A percentile compares a stretch with the other conserved stretches of the same genome.
phyloP scores from a whole-genome alignment of 1,284 basidiomycete genomes.

The Ustilago tritici region DNA sequence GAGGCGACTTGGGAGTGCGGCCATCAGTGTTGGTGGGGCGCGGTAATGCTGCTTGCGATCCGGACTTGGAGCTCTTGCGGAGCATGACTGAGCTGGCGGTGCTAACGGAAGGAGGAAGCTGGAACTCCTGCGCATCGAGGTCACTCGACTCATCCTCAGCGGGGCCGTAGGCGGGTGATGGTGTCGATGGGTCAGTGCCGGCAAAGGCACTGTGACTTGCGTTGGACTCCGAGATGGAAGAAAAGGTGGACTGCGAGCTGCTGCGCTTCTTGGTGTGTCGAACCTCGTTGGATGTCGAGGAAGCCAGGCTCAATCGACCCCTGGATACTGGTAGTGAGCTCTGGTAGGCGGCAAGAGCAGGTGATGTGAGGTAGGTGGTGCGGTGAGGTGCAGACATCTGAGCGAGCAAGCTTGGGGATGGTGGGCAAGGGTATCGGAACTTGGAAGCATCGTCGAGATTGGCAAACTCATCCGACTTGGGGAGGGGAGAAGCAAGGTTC shows the following conservation, averaged over 20 bases:
- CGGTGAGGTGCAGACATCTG: constrained; percentile 53
- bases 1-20: constrained; percentile 50
- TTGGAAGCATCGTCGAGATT: constrained; percentile 30
- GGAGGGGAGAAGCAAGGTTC: constrained; percentile 30
- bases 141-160: constrained; percentile 57
- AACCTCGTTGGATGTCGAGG: constrained; percentile 20
- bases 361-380: constrained; percentile 53
- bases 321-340: constrained; percentile 47
- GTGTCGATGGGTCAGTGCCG: constrained; percentile 55
- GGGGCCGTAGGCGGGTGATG: constrained; percentile 50
- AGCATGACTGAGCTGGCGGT: constrained; percentile 54
- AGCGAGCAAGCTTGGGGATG: constrained; percentile 57
- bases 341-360: constrained; percentile 57
- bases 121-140: constrained; percentile 54
- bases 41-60: constrained; percentile 16
- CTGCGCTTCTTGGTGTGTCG: constrained; percentile 49
- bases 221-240: constrained; percentile 60
- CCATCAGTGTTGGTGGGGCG: constrained; percentile 35
- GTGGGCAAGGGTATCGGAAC: constrained; percentile 62
- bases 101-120: constrained; percentile 58
- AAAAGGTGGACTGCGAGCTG: constrained; percentile 62
- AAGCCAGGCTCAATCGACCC: constrained; percentile 37
- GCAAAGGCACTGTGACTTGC: constrained; percentile 49
- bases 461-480: constrained; percentile 24
- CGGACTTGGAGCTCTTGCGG: constrained; percentile 37